A percentile compares a stretch with the other conserved stretches of the same genome.
phyloP scores from a whole-genome alignment of 2,329 filamentous ascomycete genomes.

The Aspergillus caelatus region DNA sequence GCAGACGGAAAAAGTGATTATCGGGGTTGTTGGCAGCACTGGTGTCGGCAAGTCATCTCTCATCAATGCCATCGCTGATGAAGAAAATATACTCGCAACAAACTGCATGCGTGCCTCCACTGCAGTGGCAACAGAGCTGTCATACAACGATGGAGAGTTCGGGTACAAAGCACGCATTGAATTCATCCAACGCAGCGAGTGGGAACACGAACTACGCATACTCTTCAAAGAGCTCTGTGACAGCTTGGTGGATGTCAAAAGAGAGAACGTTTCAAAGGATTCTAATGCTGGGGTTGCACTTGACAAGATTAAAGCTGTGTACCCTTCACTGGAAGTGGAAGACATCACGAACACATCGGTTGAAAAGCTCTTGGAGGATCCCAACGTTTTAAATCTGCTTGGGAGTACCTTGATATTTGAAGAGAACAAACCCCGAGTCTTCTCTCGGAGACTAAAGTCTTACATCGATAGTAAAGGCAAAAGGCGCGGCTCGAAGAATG shows the following conservation, averaged over 20 bases:
- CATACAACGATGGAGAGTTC: constrained; percentile 54
- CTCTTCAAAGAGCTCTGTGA: constrained; percentile 55
- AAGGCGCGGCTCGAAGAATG: constrained; percentile 37
- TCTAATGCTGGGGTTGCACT: constrained; percentile 48
- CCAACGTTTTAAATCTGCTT: constrained; percentile 47
- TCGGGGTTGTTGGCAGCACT: constrained; percentile 65
- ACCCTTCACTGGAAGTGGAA: constrained; percentile 43
- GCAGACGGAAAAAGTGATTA: constrained; percentile 37
- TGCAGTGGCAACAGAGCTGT: constrained; percentile 63
- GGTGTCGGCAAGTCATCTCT: constrained; percentile 65
- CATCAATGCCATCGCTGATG: constrained; percentile 65
- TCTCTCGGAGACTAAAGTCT: constrained; percentile 51
- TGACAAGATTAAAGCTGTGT: constrained; percentile 46
- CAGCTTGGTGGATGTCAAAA: constrained; percentile 40
- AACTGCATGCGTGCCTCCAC: constrained; percentile 66
- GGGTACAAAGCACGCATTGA: constrained; percentile 61
- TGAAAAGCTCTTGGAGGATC: constrained; percentile 46
- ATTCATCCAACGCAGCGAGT: constrained; percentile 57
- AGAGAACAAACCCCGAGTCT: constrained; percentile 38
- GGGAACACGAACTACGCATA: constrained; percentile 55
- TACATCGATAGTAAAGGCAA: constrained; percentile 60
- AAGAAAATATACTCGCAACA: constrained; percentile 59
- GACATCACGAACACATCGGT: constrained; percentile 42
- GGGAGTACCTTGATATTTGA: constrained; percentile 49
- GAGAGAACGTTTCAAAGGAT: constrained; percentile 45